Base-by-base conservation (phyloP, 202 grass and related monocot species). In the Zoysia matrella region DNA sequence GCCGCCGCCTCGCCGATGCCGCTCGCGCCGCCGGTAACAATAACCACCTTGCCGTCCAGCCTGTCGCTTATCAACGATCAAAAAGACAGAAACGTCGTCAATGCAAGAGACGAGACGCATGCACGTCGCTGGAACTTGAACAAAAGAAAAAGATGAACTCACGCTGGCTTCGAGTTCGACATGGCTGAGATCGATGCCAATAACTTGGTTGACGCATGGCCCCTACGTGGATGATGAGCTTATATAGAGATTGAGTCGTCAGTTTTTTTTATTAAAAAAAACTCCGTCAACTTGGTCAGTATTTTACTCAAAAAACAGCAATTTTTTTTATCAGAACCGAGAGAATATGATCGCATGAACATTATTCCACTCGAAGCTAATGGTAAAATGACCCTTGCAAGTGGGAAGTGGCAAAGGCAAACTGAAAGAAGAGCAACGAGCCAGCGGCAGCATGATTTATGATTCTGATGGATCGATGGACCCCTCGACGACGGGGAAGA, bases 1-100 rank as follows among this genome's bases (percentile, higher is more conserved):
- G 89, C 91, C 12, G 88, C 49, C 3, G 87, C 85, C 82, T 83
- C 89, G 47, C 94, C 94, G 30, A 94, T 92, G 55, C 94, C 91
- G 45, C 89, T 92, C 36, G 94, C 94, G 15, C 85, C 94, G 60
- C 94, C 91, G 42, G 94, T 97, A 4, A 97, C 85, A 68, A 97
- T 87, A 1, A 62, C 89, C 48, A 97, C 91, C 83, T 97, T 97
- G 80, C 91, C 91, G 71, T 92, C 87, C 72, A 97, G 48, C 78
- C 94, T 97, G 48, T 41, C 57, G 13, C 53, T 36, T 36, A 47
- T 22, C 60, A 2, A 55, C 63, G 4, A 14, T 4, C 8, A 8
- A 14, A 14, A 36, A 6, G 1, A 6, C 56, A 58, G 0, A 60
- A 2, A 9, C 18, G 12, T 44, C 75, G 66, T 80, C 66, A 41